Evolutionary conservation across 2,329 filamentous ascomycete species (phyloP), one percentile per base, ranked within the genome.

Genomic region (Dothidotthia symphoricarpi): DNA sequence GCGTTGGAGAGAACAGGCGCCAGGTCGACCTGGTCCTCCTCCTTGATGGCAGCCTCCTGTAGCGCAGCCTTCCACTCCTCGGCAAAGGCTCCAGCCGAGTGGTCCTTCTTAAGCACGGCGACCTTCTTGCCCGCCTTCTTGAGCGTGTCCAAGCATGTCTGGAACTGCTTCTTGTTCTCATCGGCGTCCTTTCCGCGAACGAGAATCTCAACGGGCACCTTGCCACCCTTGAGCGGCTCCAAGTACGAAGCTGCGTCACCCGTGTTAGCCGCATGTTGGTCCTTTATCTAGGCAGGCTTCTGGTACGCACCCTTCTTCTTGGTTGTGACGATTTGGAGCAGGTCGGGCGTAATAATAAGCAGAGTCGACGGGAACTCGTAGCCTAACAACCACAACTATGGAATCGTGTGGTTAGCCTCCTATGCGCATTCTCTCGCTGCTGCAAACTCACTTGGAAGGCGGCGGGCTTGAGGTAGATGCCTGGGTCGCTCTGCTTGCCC

Each of bases 311-410:
- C 91, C 81, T 98, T 98, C 73, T 98, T 98, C 42, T 88, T 85
- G 5, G 93, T 98, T 6, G 93, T 98, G 51, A 98, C 82, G 43
- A 97, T 85, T 70, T 93, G 94, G 56, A 97, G 76, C 31, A 82
- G 82, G 45, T 97, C 93, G 45, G 83, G 74, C 1, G 91, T 97
- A 66, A 98, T 83, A 35, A 98, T 78, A 75, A 98, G 88, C 49
- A 98, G 75, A 0, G 93, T 98, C 26, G 91, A 90, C 24, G 93
- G 93, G 63, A 98, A 98, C 68, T 98, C 93, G 75, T 98, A 98
- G 59, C 93, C 93, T 47, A 98, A 80, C 38, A 98, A 78, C 94
- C 94, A 98, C 70, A 97, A 95, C 90, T 96, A 67, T 44, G 51
- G 28, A 45, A 30, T 16, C 39, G 24, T 24, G 5, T 5, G 19